Evolutionary conservation across 176 grass and related monocot genomes (phyloP), one percentile per base, ranked within the genome.

Genomic region (Poa annua): DNA sequence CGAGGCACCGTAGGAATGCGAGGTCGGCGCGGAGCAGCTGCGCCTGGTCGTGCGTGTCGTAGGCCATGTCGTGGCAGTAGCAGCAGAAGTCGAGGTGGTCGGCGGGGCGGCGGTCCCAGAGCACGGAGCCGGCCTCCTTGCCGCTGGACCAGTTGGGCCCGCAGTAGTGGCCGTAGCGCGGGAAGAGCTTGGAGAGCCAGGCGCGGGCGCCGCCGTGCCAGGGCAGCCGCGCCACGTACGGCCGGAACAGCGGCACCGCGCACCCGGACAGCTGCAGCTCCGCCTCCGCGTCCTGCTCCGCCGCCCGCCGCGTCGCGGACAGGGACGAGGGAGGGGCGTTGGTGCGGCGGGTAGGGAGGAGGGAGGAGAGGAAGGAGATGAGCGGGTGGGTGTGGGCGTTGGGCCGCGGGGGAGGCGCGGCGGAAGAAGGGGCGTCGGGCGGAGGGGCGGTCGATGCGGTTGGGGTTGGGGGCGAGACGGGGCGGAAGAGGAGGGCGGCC

Each of bases 31-130:
- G 90, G 69, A 99, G 89, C 76, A 99, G 93, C 83, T 90, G 85
- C 0, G 87, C 93, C 83, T 99, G 96, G 77, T 99, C 96, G 80
- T 96, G 85, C 1, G 96, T 96, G 78, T 99, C 96, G 81, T 96
- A 99, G 24, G 93, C 93, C 68, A 99, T 99, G 80, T 99, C 93
- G 87, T 99, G 96, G 87, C 96, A 99, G 84, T 96, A 99, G 82
- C 96, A 99, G 87, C 96, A 99, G 80, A 95, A 95, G 81, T 99
- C 96, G 38, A 99, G 87, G 89, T 90, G 94, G 81, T 99, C 93
- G 34, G 93, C 84, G 39, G 96, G 93, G 69, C 96, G 87, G 25
- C 77, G 87, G 53, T 99, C 96, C 96, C 93, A 94, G 73, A 99
- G 87, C 83, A 93, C 94, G 82, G 91, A 96, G 32, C 93, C 96